Evolutionary conservation across 164 flowering plant genomes (phyloP).

Genomic region (Macadamia integrifolia): DNA sequence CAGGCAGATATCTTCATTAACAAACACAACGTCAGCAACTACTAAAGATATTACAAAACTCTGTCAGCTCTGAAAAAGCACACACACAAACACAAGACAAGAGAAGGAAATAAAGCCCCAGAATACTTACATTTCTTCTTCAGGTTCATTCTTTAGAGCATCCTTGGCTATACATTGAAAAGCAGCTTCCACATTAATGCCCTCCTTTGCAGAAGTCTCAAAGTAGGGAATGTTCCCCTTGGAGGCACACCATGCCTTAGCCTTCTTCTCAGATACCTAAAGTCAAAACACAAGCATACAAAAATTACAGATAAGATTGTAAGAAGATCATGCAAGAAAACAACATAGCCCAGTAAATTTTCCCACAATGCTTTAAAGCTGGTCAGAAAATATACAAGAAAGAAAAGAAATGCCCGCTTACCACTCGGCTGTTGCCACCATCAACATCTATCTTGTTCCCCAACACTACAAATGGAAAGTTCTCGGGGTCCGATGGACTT

Average conservation of each 20-base stretch:
- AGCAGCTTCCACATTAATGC: constrained; percentile 86
- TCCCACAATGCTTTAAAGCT: too few species aligned
- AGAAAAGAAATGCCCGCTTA: constrained; percentile 22
- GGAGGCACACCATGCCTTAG: constrained; percentile 89
- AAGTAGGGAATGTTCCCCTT: constrained; percentile 93
- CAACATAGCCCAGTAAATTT: neutral
- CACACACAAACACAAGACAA: too few species aligned
- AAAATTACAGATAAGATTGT: neutral
- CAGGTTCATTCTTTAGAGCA: constrained; percentile 83
- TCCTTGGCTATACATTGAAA: constrained; percentile 78
- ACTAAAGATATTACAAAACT: neutral
- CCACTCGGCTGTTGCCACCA: constrained; percentile 95
- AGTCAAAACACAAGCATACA: neutral
- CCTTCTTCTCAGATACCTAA: constrained; percentile 91
- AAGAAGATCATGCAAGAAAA: neutral
- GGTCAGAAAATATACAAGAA: neutral
- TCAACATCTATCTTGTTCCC: constrained; percentile 92
- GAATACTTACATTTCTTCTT: constrained; percentile 74
- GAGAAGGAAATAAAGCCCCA: neutral
- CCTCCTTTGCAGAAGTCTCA: constrained; percentile 92
- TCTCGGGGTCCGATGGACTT: constrained; percentile 55
- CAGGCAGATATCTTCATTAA: constrained; percentile 57
- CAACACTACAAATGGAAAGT: constrained; percentile 86
- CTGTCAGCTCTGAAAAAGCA: too few species aligned
- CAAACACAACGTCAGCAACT: constrained; percentile 2